Base-by-base conservation (phyloP, 2,329 filamentous ascomycete genomes). In the Cordyceps cateniannulata region DNA sequence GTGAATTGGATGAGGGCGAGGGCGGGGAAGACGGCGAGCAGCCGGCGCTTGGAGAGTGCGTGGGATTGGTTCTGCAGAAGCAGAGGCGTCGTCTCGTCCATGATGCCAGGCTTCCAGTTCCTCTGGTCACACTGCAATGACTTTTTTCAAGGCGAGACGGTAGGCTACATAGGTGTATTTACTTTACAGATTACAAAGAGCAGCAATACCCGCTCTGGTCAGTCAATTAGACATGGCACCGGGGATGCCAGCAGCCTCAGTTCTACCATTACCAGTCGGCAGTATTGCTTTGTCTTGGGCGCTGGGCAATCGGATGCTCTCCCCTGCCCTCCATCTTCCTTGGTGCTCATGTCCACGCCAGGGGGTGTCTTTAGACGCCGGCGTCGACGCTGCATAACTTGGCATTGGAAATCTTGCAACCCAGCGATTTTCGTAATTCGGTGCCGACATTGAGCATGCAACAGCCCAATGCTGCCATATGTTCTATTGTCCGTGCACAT, bases 1-100 rank as follows among this genome's bases (percentile, higher is more conserved):
- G 25, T 56, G 42, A 56, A 56, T n/a, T 56, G 53, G 27, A 56
- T 56, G 10, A 56, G 53, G 7, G 53, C 53, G 7, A 56, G 42
- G 5, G 53, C 53, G 1, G 53, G 53, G 24, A 56, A 56, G n/a
- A 56, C 53, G 24, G 53, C 44, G n/a, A 56, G 53, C 4, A 56
- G 42, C 1, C 44, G 42, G 8, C 25, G 10, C 6, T 32, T 29
- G 18, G 53, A 56, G n/a, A 56, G 53, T 27, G 53, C 25, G 27
- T 56, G 53, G 3, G 27, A 56, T 5, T 56, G 53, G 42, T 56
- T 56, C 27, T 16, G 53, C 53, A 56, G 29, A 25, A 56, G 53
- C 38, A 54, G 38, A 35, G 53, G 53, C 4, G 53, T 56, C 3
- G 53, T 56, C 53, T 56, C 53, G 42, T 56, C 53, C 53, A 56